These are phyloP conservation scores for Hanseniaspora meyeri DNA, from an alignment of 805 yeast genomes.

Conservation along the genomic window DNA sequence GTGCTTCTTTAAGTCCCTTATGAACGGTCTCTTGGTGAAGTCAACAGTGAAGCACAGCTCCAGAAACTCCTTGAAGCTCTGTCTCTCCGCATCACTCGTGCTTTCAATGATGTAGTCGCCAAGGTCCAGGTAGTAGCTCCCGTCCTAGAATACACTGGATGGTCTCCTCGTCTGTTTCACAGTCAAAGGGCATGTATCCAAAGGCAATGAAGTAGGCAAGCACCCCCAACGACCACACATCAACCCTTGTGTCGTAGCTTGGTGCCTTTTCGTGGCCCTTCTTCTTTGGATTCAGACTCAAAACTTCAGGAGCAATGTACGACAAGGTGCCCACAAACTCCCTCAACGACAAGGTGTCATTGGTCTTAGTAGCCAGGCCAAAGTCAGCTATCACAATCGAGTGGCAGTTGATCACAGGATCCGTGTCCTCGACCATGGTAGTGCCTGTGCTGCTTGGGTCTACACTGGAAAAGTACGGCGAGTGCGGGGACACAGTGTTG, in stretches of 20 bases:
- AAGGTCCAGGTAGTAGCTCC: slow-evolving; percentile 52
- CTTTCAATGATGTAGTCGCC: slow-evolving; percentile 52
- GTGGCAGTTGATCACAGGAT: slow-evolving; percentile 24
- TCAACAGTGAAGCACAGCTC: slow-evolving; percentile 39
- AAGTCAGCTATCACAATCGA: slow-evolving; percentile 33
- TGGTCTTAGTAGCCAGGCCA: slow-evolving; percentile 46
- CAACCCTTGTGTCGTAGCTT: slow-evolving; percentile 48
- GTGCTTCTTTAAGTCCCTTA: slow-evolving; percentile 35
- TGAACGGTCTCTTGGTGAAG: slow-evolving; percentile 35
- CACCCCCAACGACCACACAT: slow-evolving; percentile 69
- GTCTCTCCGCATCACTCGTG: slow-evolving; percentile 34
- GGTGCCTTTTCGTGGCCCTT: slow-evolving; percentile 18
- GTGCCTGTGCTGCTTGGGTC: slow-evolving; percentile 22
- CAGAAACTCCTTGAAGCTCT: slow-evolving; percentile 48
- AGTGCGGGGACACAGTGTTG: slow-evolving; percentile 1
- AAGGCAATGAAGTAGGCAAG: slow-evolving; percentile 55
- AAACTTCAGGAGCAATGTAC: slow-evolving; percentile 65
- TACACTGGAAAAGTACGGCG: neutral
- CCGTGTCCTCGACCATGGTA: slow-evolving; percentile 46
- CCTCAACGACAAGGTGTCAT: slow-evolving; percentile 25
- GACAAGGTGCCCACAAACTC: slow-evolving; percentile 58
- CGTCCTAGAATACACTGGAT: slow-evolving; percentile 45
- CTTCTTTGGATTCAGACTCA: slow-evolving; percentile 27
- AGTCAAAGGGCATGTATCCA: slow-evolving; percentile 69
- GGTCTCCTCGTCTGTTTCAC: slow-evolving; percentile 59